Evolutionary conservation across 176 grass and related monocot genomes (phyloP).

Genomic region (Phragmites australis): DNA sequence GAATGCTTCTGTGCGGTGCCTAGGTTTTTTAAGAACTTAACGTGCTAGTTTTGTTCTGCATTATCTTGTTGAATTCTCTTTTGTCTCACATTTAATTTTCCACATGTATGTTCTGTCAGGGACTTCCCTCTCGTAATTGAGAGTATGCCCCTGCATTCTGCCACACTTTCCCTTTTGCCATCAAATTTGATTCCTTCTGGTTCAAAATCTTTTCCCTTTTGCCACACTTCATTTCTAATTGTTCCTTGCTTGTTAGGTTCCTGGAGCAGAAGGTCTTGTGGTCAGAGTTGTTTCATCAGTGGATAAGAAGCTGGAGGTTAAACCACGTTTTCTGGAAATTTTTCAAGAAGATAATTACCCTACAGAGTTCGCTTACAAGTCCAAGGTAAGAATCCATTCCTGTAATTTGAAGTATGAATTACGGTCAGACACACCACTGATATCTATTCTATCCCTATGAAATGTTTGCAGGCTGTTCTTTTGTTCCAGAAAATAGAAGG

Average conservation of each 20-base stretch:
- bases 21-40: not conserved
- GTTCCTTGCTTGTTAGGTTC: slow-evolving; percentile 58
- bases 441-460: slow-evolving; percentile 21
- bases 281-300: slow-evolving; percentile 99
- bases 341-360: slow-evolving; percentile 99
- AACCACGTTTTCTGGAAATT: slow-evolving; percentile 96
- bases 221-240: slow-evolving; percentile 22
- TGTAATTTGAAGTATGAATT: slow-evolving; percentile 36
- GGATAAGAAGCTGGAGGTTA: slow-evolving; percentile 99
- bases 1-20: not conserved
- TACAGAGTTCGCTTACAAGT: slow-evolving; percentile 94
- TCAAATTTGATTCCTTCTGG: slow-evolving; percentile 19
- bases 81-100: not conserved
- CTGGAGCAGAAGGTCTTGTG: slow-evolving; percentile 94
- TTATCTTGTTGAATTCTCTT: no score
- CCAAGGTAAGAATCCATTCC: slow-evolving; percentile 64
- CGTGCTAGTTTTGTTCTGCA: not conserved
- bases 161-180: not conserved
- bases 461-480: slow-evolving; percentile 82
- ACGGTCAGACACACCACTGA: not conserved
- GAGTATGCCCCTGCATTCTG: not conserved
- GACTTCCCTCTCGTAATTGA: not conserved
- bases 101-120: slow-evolving; percentile 2
- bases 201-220: not conserved
- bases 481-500: slow-evolving; percentile 99